Percentiles rank a stretch among this genome's conserved stretches.
phyloP scores from a whole-genome alignment of 2,329 filamentous ascomycete species.

The Aspergillus sp. region DNA sequence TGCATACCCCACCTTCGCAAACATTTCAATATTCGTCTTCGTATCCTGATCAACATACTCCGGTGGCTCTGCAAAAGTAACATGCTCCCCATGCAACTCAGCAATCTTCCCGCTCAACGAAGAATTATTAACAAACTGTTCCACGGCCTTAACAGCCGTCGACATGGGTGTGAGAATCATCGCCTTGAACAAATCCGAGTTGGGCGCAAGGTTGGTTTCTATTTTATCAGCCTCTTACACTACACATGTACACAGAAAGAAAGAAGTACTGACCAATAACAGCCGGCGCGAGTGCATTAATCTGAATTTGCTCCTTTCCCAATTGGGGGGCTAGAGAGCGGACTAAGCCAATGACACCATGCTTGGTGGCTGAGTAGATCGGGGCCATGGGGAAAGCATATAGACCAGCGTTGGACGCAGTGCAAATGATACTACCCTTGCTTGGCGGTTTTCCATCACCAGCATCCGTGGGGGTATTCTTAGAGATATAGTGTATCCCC shows the following conservation, averaged over 20 bases:
- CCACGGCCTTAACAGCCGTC: conserved; percentile 41
- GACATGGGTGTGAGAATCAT: conserved; percentile 49
- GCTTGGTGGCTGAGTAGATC: conserved; percentile 45
- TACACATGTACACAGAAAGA: not conserved
- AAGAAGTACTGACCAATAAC: conserved; percentile 38
- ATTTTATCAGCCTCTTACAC: not conserved
- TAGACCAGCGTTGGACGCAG: conserved; percentile 48
- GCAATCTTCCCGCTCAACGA: conserved; percentile 41
- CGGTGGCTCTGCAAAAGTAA: conserved; percentile 41
- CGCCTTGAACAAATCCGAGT: conserved; percentile 38
- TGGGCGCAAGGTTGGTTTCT: conserved; percentile 45
- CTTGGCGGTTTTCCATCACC: conserved; percentile 20
- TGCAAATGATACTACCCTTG: conserved; percentile 47
- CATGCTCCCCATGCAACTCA: conserved; percentile 47
- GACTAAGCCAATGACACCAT: conserved; percentile 45
- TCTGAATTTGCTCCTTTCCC: conserved; percentile 39
- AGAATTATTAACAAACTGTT: conserved; percentile 36
- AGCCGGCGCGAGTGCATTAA: conserved; percentile 47
- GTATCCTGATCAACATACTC: conserved; percentile 46
- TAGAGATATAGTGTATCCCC: conserved; percentile 45
- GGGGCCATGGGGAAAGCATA: conserved; percentile 48
- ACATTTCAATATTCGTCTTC: conserved; percentile 42
- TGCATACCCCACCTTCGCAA: conserved; percentile 44
- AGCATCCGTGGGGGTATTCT: conserved; percentile 28
- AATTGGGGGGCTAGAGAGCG: conserved; percentile 41